Evolutionary conservation across 2,329 filamentous ascomycete genomes (phyloP).

Genomic region (Chaetomium sp.): DNA sequence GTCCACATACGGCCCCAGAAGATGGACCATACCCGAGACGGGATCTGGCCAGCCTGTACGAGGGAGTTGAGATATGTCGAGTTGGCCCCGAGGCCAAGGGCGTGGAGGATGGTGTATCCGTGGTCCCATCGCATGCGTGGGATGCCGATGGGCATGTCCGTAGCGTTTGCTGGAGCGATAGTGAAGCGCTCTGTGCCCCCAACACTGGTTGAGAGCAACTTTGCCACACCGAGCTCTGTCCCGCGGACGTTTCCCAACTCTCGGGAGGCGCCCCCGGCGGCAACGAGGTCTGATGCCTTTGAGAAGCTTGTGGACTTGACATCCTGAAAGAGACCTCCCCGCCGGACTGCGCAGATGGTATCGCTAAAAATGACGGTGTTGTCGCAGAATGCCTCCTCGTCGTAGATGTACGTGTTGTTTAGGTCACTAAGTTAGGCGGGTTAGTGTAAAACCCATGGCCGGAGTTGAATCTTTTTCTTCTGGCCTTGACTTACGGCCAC

Average conservation of each 20-base stretch:
- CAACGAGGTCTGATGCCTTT: slow-evolving; percentile 20
- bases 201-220: slow-evolving; percentile 33
- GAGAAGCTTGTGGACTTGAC: slow-evolving; percentile 26
- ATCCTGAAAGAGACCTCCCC: slow-evolving; percentile 33
- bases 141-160: slow-evolving; percentile 35
- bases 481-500: slow-evolving; percentile 37
- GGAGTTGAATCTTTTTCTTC: neutral
- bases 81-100: slow-evolving; percentile 38
- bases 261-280: slow-evolving; percentile 30
- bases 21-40: slow-evolving; percentile 41
- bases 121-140: slow-evolving; percentile 37
- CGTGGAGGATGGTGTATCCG: slow-evolving; percentile 37
- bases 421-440: slow-evolving; percentile 36
- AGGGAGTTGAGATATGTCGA: slow-evolving; percentile 40
- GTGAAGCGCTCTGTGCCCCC: slow-evolving; percentile 33
- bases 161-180: slow-evolving; percentile 16
- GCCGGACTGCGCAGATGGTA: slow-evolving; percentile 36
- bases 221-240: slow-evolving; percentile 31
- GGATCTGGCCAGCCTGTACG: slow-evolving; percentile 30
- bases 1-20: slow-evolving; percentile 43
- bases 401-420: slow-evolving; percentile 43
- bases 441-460: neutral
- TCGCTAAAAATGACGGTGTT: slow-evolving; percentile 37
- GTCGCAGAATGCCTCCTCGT: slow-evolving; percentile 37
- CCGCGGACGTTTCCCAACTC: slow-evolving; percentile 20